phyloP scores from a whole-genome alignment of 108 stramenopile genomes.

The Aurantiochytrium sp. region DNA sequence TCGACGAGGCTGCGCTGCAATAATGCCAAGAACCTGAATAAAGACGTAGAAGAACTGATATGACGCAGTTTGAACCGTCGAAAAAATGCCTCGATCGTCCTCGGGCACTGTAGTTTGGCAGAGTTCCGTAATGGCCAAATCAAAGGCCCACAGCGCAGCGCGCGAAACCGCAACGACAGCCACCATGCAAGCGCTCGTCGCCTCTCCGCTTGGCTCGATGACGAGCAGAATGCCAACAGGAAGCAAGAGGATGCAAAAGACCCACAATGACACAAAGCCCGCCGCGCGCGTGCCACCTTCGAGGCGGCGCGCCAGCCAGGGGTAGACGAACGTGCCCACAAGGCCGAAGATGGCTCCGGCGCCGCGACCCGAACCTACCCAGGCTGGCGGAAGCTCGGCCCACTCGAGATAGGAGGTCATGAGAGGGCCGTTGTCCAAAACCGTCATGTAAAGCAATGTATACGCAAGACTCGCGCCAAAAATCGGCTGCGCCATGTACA shows the following conservation, averaged over 20 bases:
- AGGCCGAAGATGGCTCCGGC: neutral
- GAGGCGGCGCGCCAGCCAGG: neutral
- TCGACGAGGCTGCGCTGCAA: neutral
- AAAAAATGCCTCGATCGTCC: neutral
- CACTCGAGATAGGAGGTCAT: neutral
- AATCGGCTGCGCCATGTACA: neutral
- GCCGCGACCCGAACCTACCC: neutral
- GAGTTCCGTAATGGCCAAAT: neutral
- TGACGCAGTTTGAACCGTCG: neutral
- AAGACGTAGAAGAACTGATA: neutral
- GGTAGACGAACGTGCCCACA: neutral
- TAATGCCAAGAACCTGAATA: neutral
- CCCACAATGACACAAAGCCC: neutral
- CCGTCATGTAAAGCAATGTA: conserved; percentile 12
- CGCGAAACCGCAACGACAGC: neutral
- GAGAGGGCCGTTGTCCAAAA: neutral
- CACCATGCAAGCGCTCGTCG: neutral
- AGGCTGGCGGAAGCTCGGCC: neutral
- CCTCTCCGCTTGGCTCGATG: neutral
- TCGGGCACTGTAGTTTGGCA: neutral
- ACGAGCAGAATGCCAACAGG: neutral
- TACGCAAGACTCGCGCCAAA: neutral
- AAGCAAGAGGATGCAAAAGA: neutral
- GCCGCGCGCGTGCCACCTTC: neutral
- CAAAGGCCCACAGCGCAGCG: neutral